Conservation (phyloP, 2,329 filamentous ascomycete genomes). For the Zymoseptoria crescenta region DNA sequence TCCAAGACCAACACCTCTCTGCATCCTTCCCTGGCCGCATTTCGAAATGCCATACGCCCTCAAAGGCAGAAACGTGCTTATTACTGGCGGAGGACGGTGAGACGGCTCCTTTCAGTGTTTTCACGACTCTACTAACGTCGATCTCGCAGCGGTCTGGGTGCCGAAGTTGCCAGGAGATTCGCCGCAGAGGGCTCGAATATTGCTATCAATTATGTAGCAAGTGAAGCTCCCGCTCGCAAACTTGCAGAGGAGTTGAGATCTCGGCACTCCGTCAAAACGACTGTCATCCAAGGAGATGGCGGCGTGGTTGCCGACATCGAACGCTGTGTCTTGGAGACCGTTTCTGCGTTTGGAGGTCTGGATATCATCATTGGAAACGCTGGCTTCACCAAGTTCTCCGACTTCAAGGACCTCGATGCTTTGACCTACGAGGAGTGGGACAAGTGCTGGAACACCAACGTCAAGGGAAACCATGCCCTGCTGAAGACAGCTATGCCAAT, state of each 20-base stretch:
- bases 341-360: conserved; percentile 57
- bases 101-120: conserved; percentile 10
- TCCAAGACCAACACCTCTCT: background rate
- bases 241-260: conserved; percentile 49
- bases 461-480: conserved; percentile 34
- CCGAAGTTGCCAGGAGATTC: conserved; percentile 58
- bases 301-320: conserved; percentile 52
- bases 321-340: conserved; percentile 51
- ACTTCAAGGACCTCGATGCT: conserved; percentile 51
- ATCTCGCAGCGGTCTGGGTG: conserved; percentile 59
- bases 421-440: conserved; percentile 57
- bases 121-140: conserved; percentile 3
- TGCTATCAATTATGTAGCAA: conserved; percentile 65
- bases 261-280: conserved; percentile 45
- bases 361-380: conserved; percentile 74
- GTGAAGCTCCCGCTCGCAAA: conserved; percentile 50
- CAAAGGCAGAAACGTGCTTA: conserved; percentile 53
- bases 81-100: conserved; percentile 58
- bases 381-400: conserved; percentile 54
- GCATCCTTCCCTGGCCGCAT: background rate
- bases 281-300: conserved; percentile 59
- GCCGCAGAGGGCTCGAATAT: conserved; percentile 61
- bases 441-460: conserved; percentile 57
- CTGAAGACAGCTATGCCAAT: conserved; percentile 42
- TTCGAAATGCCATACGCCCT: conserved; percentile 54